Evolutionary conservation across 2,329 filamentous ascomycete genomes (phyloP).

Genomic region (Cryphonectria nitschkei): DNA sequence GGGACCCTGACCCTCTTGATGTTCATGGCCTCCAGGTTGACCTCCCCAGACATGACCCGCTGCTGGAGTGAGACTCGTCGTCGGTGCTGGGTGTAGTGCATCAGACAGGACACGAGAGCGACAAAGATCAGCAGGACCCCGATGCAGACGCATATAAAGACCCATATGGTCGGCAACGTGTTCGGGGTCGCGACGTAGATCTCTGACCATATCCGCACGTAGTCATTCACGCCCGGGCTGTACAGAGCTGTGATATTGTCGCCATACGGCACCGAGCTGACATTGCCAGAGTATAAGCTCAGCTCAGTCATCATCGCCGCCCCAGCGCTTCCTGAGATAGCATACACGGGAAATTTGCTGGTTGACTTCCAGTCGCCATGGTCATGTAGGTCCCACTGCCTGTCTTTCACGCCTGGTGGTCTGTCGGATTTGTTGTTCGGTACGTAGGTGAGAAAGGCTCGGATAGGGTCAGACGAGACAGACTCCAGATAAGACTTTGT

Average conservation of each 20-base stretch:
- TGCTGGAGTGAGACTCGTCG: conserved; percentile 69
- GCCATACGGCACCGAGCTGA: conserved; percentile 64
- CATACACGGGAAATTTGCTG: conserved; percentile 83
- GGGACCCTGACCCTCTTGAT: conserved; percentile 84
- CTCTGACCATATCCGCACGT: conserved; percentile 63
- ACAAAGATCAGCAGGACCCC: conserved; percentile 73
- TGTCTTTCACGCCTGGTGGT: conserved; percentile 68
- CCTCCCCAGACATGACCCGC: conserved; percentile 75
- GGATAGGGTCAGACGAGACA: conserved; percentile 60
- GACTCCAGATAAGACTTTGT: conserved; percentile 71
- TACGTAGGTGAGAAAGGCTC: conserved; percentile 67
- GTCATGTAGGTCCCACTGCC: conserved; percentile 72
- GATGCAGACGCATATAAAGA: conserved; percentile 73
- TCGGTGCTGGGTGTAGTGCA: conserved; percentile 77
- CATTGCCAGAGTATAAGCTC: conserved; percentile 75
- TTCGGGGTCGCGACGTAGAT: conserved; percentile 51
- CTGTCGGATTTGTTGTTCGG: conserved; percentile 58
- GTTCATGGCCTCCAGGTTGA: conserved; percentile 84
- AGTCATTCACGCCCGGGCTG: conserved; percentile 59
- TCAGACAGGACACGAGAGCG: conserved; percentile 66
- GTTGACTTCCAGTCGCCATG: conserved; percentile 69
- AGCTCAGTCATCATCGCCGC: conserved; percentile 71
- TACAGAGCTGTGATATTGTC: conserved; percentile 59
- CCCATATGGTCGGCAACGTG: conserved; percentile 76
- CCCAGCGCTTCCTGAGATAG: conserved; percentile 70